Conservation (phyloP, 31 red algal species). For the Porphyra umbilicalis region DNA sequence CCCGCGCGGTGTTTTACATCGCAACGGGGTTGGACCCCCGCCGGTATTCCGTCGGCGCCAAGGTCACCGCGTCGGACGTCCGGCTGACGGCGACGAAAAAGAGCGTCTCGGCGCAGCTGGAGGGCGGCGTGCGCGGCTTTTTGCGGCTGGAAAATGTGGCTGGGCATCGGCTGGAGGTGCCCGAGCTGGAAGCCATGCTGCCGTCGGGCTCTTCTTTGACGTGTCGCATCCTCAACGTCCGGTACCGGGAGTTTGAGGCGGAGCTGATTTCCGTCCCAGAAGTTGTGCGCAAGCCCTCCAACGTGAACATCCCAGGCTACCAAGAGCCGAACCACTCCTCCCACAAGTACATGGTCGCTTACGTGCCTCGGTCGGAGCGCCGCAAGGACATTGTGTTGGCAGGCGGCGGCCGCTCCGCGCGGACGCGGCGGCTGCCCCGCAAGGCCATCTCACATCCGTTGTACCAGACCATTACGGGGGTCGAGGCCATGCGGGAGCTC, state of each 20-base stretch:
- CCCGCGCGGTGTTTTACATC: slow-evolving; percentile 64
- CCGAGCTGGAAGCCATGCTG: slow-evolving; percentile 30
- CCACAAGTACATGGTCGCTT: slow-evolving; percentile 1
- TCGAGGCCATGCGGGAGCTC: slow-evolving; percentile 40
- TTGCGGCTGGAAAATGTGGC: slow-evolving; percentile 15
- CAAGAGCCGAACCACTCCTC: slow-evolving; percentile 3
- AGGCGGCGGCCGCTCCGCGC: neutral
- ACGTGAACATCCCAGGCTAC: slow-evolving; percentile 1
- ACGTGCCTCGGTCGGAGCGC: slow-evolving; percentile 3
- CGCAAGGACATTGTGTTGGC: neutral
- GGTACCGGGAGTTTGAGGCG: slow-evolving; percentile 52
- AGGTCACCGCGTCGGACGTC: slow-evolving; percentile 48
- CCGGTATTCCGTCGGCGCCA: slow-evolving; percentile 40
- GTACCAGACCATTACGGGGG: slow-evolving; percentile 56
- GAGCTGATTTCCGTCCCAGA: slow-evolving; percentile 25
- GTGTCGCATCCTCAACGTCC: slow-evolving; percentile 37
- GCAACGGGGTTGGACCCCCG: slow-evolving; percentile 57
- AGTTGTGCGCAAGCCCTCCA: neutral
- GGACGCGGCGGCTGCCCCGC: neutral
- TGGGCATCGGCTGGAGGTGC: slow-evolving; percentile 10
- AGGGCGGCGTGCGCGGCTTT: slow-evolving; percentile 27
- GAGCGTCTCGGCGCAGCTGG: slow-evolving; percentile 3
- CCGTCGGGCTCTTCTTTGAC: slow-evolving; percentile 35
- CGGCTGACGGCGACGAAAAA: slow-evolving; percentile 12
- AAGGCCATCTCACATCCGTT: slow-evolving; percentile 41